phyloP scores from a whole-genome alignment of 352 stramenopile species.

The Globisporangium okanoganense region DNA sequence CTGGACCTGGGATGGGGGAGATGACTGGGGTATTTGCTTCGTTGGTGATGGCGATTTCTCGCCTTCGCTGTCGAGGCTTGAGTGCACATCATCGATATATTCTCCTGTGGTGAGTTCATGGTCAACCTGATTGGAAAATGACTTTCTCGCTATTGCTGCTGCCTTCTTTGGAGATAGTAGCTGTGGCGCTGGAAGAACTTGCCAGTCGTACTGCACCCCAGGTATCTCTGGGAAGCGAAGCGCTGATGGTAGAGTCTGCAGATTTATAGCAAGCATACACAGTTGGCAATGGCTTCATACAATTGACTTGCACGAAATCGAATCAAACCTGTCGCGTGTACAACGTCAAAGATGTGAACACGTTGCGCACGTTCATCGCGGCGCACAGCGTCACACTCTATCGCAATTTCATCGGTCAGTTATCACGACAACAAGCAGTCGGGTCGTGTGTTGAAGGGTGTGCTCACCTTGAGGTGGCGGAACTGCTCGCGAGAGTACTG shows the following conservation, averaged over 20 bases:
- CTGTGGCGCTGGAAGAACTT: constrained; percentile 16
- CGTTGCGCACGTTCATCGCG: constrained; percentile 61
- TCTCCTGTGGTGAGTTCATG: background rate
- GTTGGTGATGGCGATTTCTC: background rate
- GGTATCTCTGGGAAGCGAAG: constrained; percentile 29
- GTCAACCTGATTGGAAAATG: background rate
- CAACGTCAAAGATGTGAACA: constrained; percentile 48
- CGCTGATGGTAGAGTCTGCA: constrained; percentile 39
- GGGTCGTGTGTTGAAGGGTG: too few species aligned
- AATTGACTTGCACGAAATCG: background rate
- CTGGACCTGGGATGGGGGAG: too few species aligned
- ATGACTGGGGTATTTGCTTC: too few species aligned
- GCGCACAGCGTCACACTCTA: constrained; percentile 61
- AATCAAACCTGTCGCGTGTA: constrained; percentile 40
- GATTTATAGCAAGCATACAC: background rate
- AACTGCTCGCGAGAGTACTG: constrained; percentile 61
- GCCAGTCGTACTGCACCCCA: constrained; percentile 30
- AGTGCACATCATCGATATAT: background rate
- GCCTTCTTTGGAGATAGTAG: constrained; percentile 6
- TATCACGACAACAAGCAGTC: too few species aligned
- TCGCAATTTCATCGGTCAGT: too few species aligned
- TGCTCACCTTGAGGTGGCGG: constrained; percentile 57
- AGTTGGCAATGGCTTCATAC: background rate
- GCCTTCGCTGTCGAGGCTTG: background rate
- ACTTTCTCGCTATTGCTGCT: background rate